Evolutionary conservation across 148 eudicot genomes (phyloP), one percentile per base, ranked within the genome.

Genomic region (Chenopodium formosanum): DNA sequence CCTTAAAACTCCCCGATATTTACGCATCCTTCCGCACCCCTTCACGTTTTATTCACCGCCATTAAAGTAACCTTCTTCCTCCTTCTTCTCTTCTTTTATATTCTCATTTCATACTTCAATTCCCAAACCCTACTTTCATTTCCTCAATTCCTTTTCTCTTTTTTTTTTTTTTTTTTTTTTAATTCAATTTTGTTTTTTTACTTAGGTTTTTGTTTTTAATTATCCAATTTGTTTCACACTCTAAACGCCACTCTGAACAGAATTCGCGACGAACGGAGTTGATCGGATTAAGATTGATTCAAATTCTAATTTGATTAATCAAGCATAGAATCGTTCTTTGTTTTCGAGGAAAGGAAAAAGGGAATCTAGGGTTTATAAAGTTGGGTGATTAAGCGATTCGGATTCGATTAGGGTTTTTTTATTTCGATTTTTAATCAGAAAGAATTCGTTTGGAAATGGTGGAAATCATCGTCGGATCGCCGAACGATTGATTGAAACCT

Each of bases 401-500:
- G 31, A 53, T 68, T 48, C 31, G 64, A 63, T 82, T 74, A 77
- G 87, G 84, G 88, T 82, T 91, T 40, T 40, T 5, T 31, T 2
- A 31, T 31, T 86, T 48, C 14, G 17, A 37, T 50, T 67, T 68
- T 22, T 4, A 62, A n/a, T 62, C 17, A 40, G 47, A 7, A 58
- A 12, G 10, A 16, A 13, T 44, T 79, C 64, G 46, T 1, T 34
- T 3, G 47, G 31, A 22, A 64, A 81, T 76, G 72, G 75, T 83
- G 79, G 78, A 76, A 77, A 70, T 63, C 32, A 66, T 75, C 66
- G 72, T 53, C 46, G 86, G 88, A 86, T 89, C 87, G 85, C 78
- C 65, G 40, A 76, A 79, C 79, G 88, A 80, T 68, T 87, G 90
- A 88, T 92, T 89, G 89, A 83, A 80, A 56, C 27, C 75, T 56